Conservation (phyloP, 1,139 yeast genomes). For the Citeromyces hawaiiensis region DNA sequence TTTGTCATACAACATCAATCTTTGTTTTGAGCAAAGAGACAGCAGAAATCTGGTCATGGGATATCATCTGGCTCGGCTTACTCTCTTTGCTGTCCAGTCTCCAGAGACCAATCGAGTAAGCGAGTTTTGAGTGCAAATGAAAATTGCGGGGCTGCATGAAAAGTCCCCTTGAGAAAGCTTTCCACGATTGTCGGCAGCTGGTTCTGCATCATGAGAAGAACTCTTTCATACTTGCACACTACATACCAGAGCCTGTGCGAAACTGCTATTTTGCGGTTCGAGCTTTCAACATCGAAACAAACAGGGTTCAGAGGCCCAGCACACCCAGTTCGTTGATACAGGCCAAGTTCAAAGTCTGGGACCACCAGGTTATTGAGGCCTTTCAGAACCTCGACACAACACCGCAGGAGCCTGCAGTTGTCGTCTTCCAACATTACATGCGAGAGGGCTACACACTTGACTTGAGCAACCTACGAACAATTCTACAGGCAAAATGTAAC, state of each 20-base stretch:
- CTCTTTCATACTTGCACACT: conserved; percentile 52
- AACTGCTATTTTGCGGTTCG: conserved; percentile 57
- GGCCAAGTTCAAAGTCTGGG: conserved; percentile 51
- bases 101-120: too few species aligned
- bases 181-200: conserved; percentile 26
- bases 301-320: conserved; percentile 40
- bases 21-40: too few species aligned
- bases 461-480: conserved; percentile 40
- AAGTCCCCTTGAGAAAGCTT: conserved; percentile 20
- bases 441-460: conserved; percentile 37
- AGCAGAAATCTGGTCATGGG: too few species aligned
- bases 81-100: too few species aligned
- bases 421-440: conserved; percentile 21
- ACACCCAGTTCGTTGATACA: conserved; percentile 23
- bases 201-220: conserved; percentile 43
- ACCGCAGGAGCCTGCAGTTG: conserved; percentile 54
- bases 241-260: conserved; percentile 54
- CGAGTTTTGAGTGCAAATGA: background rate
- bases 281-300: conserved; percentile 57
- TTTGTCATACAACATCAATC: too few species aligned
- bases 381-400: conserved; percentile 21
- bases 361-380: conserved; percentile 31
- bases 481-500: conserved; percentile 47
- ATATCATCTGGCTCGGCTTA: too few species aligned
- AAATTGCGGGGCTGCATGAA: background rate